phyloP scores from a whole-genome alignment of 192 early-diverging fungal genomes.

The Phlyctochytrium arcticum region DNA sequence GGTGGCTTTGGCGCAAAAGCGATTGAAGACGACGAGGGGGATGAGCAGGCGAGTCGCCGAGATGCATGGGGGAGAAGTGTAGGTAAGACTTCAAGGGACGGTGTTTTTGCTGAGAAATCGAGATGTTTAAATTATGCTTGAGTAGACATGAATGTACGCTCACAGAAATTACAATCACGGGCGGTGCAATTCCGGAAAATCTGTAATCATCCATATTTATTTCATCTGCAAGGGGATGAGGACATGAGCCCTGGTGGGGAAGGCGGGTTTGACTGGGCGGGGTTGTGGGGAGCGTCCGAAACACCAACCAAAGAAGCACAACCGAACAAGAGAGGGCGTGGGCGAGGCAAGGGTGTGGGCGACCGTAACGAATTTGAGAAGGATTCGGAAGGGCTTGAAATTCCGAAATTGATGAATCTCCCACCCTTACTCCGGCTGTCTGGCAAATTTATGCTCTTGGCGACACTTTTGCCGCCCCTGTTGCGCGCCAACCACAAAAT shows the following conservation, averaged over 20 bases:
- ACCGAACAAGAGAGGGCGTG: too few relatives aligned
- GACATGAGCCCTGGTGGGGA: conserved; percentile 11
- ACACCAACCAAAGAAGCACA: neutral
- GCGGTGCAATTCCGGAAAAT: conserved; percentile 90
- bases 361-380: neutral
- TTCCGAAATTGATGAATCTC: neutral
- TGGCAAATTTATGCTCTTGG: conserved; percentile 86
- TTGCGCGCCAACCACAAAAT: conserved; percentile 85
- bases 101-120: too few relatives aligned
- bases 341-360: too few relatives aligned
- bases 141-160: conserved; percentile 13
- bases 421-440: conserved; percentile 59
- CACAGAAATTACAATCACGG: conserved; percentile 43
- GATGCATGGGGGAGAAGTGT: too few relatives aligned
- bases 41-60: too few relatives aligned
- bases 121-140: too few relatives aligned
- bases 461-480: conserved; percentile 74
- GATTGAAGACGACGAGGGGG: conserved; percentile 11
- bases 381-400: neutral
- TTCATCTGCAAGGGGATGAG: conserved; percentile 71
- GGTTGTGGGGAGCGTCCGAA: neutral
- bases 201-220: conserved; percentile 95
- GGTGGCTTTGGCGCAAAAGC: neutral
- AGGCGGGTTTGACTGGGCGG: neutral
- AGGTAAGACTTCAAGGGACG: too few relatives aligned